Evolutionary conservation across 768 basidiomycete genomes (phyloP), one percentile per base, ranked within the genome.

Genomic region (Tricholoma furcatifolium): DNA sequence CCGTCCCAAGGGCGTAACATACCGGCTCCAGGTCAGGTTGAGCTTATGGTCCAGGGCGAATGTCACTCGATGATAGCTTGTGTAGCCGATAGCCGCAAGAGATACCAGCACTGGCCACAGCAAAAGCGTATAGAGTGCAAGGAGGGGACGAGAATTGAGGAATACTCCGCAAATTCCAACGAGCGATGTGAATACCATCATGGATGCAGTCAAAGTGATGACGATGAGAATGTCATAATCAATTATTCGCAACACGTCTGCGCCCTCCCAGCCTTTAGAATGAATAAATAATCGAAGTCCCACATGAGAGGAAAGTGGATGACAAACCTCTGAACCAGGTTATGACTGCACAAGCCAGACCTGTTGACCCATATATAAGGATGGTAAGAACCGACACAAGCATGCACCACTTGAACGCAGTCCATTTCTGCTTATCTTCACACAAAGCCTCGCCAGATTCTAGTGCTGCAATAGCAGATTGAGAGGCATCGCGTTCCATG

Each of bases 31-130:
- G 11, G 82, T 75, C 53, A 83, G 70, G 62, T 84, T 82, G 40
- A 88, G 72, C 66, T 88, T 88, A 56, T 79, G 73, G 56, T 85
- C 84, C 52, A 90, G 75, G 31, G 83, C 70, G 62, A 85, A 81
- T 0, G 78, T 70, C 43, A 72, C 71, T 32, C 84, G 79, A 58
- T 83, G 82, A 68, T 87, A 88, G 17, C 79, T 69, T n/a, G 74
- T 71, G 62, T 88, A 88, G 27, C 84, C 85, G 51, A 87, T 73
- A 5, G 80, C 74, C 55, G 83, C 74, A 48, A 88, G 62, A 4
- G 81, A 75, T 24, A 79, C 62, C 51, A 87, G 69, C 1, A 75
- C 75, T 2, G 86, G 84, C 82, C 84, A 87, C 44, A 90, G 76
- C 12, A 89, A 75, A 43, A 89, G 66, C 20, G 80, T 72, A 71